A percentile compares a stretch with the other conserved stretches of the same genome.
phyloP scores from a whole-genome alignment of 257 asterid species.

The Eustoma russellianum region DNA sequence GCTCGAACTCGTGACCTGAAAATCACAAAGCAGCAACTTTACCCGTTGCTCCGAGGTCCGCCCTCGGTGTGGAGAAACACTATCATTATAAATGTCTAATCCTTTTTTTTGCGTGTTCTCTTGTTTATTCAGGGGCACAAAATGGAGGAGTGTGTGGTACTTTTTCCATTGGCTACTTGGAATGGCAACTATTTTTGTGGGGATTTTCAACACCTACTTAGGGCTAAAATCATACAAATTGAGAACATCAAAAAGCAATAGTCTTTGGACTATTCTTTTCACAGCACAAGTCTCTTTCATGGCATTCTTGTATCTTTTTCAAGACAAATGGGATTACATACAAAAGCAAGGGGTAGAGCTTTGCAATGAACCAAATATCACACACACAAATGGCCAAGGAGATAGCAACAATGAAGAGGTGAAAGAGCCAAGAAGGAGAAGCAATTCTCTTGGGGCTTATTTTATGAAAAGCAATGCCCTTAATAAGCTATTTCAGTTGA shows the following conservation, averaged over 20 bases:
- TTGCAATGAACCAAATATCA: slow-evolving; percentile 7
- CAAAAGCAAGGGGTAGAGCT: slow-evolving; percentile 41
- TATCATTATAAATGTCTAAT: no score
- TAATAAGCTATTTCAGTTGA: slow-evolving; percentile 57
- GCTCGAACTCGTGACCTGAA: no score
- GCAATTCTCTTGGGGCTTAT: slow-evolving; percentile 68
- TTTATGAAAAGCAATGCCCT: slow-evolving; percentile 62
- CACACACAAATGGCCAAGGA: neutral
- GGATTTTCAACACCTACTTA: slow-evolving; percentile 53
- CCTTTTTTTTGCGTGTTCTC: neutral
- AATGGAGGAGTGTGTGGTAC: slow-evolving; percentile 49
- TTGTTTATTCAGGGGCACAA: slow-evolving; percentile 41
- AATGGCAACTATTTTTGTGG: slow-evolving; percentile 45
- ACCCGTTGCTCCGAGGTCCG: no score
- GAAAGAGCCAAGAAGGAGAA: slow-evolving; percentile 44
- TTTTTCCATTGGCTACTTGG: slow-evolving; percentile 72
- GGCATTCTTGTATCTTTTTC: slow-evolving; percentile 62
- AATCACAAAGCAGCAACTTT: no score
- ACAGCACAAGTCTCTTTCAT: slow-evolving; percentile 68
- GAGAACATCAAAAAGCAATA: slow-evolving; percentile 44
- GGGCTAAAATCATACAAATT: slow-evolving; percentile 58
- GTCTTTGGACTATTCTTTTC: slow-evolving; percentile 53
- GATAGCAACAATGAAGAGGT: slow-evolving; percentile 6
- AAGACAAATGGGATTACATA: slow-evolving; percentile 82
- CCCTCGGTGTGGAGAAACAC: no score